Percentiles rank a stretch among this genome's conserved stretches.
These are phyloP conservation scores for Manihot esculenta DNA, from an alignment of 441 rosid genomes.

Conservation along the genomic window DNA sequence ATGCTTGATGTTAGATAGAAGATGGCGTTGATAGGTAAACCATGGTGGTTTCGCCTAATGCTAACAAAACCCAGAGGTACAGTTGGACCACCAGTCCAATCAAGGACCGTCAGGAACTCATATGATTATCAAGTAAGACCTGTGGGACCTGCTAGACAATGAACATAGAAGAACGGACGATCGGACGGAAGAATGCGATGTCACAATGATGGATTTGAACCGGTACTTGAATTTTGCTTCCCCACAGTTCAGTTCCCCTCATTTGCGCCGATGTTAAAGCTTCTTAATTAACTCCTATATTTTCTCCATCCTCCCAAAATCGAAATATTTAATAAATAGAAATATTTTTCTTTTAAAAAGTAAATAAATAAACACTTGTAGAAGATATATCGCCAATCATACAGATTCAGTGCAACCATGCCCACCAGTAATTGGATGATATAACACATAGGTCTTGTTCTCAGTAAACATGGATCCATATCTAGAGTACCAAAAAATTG, in stretches of 20 bases:
- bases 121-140: too few relatives aligned
- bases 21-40: background rate
- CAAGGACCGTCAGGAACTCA: conserved; percentile 10
- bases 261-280: background rate
- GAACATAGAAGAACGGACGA: conserved; percentile 5
- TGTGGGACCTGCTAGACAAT: too few relatives aligned
- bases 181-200: background rate
- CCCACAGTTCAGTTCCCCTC: background rate
- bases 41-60: background rate
- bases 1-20: too few relatives aligned
- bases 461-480: too few relatives aligned
- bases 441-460: too few relatives aligned
- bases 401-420: conserved; percentile 6
- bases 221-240: background rate
- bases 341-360: background rate
- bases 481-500: too few relatives aligned
- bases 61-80: background rate
- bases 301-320: background rate
- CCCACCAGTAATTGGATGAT: background rate
- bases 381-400: background rate
- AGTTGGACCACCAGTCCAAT: conserved; percentile 21
- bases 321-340: background rate
- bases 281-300: too few relatives aligned
- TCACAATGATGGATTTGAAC: conserved; percentile 13
- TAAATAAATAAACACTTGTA: background rate